A percentile compares a stretch with the other conserved stretches of the same genome.
These are phyloP conservation scores for Penicillium salamii DNA, from an alignment of 495 filamentous ascomycete genomes.

Conservation along the genomic window DNA sequence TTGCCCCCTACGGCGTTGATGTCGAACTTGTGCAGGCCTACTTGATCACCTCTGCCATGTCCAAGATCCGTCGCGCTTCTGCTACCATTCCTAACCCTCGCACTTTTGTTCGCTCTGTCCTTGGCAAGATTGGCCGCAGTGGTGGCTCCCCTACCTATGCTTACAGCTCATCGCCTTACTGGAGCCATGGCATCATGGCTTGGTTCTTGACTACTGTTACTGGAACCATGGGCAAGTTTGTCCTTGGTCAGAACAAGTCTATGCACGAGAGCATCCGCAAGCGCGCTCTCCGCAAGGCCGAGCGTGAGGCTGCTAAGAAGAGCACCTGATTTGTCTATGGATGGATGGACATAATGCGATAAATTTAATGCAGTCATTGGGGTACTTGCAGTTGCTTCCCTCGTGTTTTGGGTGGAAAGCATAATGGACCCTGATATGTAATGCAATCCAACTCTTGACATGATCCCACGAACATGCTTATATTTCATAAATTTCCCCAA, in stretches of 20 bases:
- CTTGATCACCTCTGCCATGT: conserved; percentile 93
- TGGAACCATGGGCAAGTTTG: conserved; percentile 60
- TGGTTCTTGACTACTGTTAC: conserved; percentile 73
- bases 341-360: no score
- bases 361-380: no score
- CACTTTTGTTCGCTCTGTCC: conserved; percentile 72
- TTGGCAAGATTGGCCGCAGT: conserved; percentile 77
- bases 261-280: conserved; percentile 87
- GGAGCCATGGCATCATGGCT: conserved; percentile 85
- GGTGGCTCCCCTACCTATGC: conserved; percentile 71
- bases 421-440: not conserved
- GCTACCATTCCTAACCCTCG: conserved; percentile 76
- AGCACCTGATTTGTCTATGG: conserved; percentile 28
- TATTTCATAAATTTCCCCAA: no score
- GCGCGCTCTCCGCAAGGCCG: conserved; percentile 84
- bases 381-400: no score
- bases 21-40: conserved; percentile 88
- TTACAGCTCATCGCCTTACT: conserved; percentile 86
- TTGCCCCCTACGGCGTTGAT: conserved; percentile 72
- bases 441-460: no score
- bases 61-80: conserved; percentile 80
- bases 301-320: conserved; percentile 63
- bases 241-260: conserved; percentile 64
- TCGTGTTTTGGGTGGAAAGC: not conserved
- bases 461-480: no score